Evolutionary conservation across 2,329 filamentous ascomycete species (phyloP).

Genomic region (Neofusicoccum ribis): DNA sequence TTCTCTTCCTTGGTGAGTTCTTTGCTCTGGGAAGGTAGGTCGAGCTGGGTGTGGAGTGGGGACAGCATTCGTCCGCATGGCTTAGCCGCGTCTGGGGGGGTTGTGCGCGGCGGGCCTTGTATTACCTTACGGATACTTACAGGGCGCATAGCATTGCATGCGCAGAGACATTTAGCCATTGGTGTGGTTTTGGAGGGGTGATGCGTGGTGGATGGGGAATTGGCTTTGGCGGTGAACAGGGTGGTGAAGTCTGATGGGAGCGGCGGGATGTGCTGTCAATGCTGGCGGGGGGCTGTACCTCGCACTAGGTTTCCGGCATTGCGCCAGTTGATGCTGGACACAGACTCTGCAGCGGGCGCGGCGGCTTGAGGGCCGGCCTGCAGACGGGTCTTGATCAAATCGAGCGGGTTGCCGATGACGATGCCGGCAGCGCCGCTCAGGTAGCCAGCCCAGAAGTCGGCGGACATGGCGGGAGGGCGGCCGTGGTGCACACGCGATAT

Average conservation of each 20-base stretch:
- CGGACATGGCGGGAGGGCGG: constrained; percentile 59
- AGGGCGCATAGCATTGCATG: too few species aligned
- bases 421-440: constrained; percentile 83
- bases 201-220: too few species aligned
- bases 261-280: neutral
- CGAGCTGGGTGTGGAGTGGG: too few species aligned
- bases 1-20: neutral
- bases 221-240: neutral
- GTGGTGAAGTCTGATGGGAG: neutral
- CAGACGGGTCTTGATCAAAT: constrained; percentile 75
- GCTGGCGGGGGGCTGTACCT: constrained; percentile 14
- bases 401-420: constrained; percentile 83
- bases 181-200: too few species aligned
- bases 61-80: too few species aligned
- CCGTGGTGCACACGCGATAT: neutral
- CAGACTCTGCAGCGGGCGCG: neutral
- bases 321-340: constrained; percentile 6
- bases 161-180: too few species aligned
- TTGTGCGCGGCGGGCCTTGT: too few species aligned
- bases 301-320: constrained; percentile 20
- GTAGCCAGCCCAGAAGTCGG: constrained; percentile 94
- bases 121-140: too few species aligned
- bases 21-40: too few species aligned
- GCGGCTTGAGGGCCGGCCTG: constrained; percentile 59
- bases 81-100: too few species aligned